Percentiles rank a stretch among this genome's conserved stretches.
Conservation (phyloP, 768 basidiomycete genomes). For the Mrakia frigida region DNA sequence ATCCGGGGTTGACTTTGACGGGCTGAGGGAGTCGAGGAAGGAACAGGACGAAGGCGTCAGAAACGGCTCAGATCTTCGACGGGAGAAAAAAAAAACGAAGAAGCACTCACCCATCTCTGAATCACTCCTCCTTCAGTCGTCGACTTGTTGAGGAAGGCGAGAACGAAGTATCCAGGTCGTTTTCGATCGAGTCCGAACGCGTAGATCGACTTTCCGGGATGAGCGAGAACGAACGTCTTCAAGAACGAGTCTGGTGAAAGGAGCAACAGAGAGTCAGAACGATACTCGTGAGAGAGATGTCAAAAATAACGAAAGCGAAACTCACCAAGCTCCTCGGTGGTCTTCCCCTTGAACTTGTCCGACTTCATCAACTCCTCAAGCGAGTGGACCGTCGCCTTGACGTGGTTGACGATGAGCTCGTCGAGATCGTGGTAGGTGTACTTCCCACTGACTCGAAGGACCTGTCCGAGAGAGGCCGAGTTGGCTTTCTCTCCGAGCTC, state of each 20-base stretch:
- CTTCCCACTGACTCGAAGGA: conserved; percentile 45
- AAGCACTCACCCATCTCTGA: conserved; percentile 74
- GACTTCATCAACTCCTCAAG: conserved; percentile 92
- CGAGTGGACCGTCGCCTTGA: conserved; percentile 85
- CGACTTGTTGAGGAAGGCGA: conserved; percentile 77
- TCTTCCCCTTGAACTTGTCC: conserved; percentile 86
- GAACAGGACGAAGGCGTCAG: no score
- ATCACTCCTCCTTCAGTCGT: conserved; percentile 75
- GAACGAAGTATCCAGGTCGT: conserved; percentile 84
- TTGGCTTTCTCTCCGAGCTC: conserved; percentile 47
- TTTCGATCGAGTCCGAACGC: conserved; percentile 88
- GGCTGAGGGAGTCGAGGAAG: conserved; percentile 51
- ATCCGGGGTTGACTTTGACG: conserved; percentile 77
- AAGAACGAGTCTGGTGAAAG: conserved; percentile 65
- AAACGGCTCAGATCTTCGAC: no score
- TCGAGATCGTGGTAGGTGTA: conserved; percentile 90
- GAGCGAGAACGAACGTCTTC: conserved; percentile 84
- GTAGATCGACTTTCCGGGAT: conserved; percentile 91
- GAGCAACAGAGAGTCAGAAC: conserved; percentile 14
- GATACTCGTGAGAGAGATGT: conserved; percentile 1
- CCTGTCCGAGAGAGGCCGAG: conserved; percentile 44
- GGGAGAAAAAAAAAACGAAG: background rate
- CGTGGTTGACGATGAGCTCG: conserved; percentile 92
- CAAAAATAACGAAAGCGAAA: background rate
- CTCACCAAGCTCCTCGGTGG: conserved; percentile 86